phyloP scores from a whole-genome alignment of 495 filamentous ascomycete genomes.

The Bathelium albidoporum region DNA sequence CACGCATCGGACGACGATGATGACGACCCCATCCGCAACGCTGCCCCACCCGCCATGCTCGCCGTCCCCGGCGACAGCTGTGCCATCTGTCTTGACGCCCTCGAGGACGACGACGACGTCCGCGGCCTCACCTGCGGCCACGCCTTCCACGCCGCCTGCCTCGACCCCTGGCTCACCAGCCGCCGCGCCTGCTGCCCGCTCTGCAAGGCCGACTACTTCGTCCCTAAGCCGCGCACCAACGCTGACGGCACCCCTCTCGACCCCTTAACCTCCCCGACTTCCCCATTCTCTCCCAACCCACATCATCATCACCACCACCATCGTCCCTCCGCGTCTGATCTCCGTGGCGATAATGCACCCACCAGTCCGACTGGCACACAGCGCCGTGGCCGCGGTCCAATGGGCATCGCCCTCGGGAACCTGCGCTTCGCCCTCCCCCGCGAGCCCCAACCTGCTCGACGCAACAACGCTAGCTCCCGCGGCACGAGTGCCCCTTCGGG shows the following conservation, averaged over 20 bases:
- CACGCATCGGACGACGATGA: constrained; percentile 64
- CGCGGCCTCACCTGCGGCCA: constrained; percentile 89
- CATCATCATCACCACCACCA: not conserved
- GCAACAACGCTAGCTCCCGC: not conserved
- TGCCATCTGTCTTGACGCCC: constrained; percentile 87
- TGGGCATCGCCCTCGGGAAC: not conserved
- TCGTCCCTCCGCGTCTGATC: not conserved
- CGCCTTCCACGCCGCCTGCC: constrained; percentile 87
- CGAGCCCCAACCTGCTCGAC: not conserved
- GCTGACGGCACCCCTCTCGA: constrained; percentile 31
- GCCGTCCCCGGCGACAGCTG: constrained; percentile 87
- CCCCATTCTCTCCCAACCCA: not conserved
- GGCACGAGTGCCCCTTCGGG: not conserved
- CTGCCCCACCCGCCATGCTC: constrained; percentile 71
- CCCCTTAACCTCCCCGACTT: constrained; percentile 18
- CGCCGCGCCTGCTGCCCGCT: constrained; percentile 90
- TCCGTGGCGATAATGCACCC: not conserved
- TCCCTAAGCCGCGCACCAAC: constrained; percentile 60
- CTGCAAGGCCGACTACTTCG: constrained; percentile 94
- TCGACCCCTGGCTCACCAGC: constrained; percentile 93
- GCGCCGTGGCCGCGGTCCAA: not conserved
- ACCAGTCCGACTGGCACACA: not conserved
- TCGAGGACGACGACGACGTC: constrained; percentile 93
- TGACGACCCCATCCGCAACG: constrained; percentile 76
- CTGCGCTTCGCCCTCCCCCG: not conserved